phyloP scores from a whole-genome alignment of 2,329 filamentous ascomycete genomes.

The Aspergillus unguis region DNA sequence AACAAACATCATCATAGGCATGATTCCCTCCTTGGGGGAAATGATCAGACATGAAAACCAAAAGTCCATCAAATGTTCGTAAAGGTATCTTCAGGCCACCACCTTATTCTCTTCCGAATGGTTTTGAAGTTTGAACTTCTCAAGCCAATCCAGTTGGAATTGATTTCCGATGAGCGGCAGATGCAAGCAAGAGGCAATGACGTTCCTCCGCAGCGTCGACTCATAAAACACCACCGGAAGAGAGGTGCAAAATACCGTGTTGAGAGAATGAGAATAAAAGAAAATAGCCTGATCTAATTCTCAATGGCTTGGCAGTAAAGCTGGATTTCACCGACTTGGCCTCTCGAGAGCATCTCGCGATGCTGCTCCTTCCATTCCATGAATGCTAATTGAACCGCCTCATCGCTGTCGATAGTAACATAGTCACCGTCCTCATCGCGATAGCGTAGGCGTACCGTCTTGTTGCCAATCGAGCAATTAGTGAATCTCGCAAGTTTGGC shows the following conservation, averaged over 20 bases:
- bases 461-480: constrained; percentile 74
- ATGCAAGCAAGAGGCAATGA: constrained; percentile 26
- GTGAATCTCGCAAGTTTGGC: constrained; percentile 88
- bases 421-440: constrained; percentile 89
- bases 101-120: constrained; percentile 2
- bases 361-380: constrained; percentile 85
- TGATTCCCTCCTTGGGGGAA: constrained; percentile 6
- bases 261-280: background rate
- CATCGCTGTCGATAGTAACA: constrained; percentile 90
- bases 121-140: constrained; percentile 16
- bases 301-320: constrained; percentile 68
- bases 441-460: constrained; percentile 83
- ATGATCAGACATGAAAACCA: constrained; percentile 2
- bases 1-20: constrained; percentile 19
- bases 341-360: constrained; percentile 57
- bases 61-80: constrained; percentile 8
- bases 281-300: constrained; percentile 22
- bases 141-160: constrained; percentile 32
- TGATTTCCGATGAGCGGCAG: constrained; percentile 11
- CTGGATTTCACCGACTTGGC: constrained; percentile 83
- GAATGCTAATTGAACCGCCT: constrained; percentile 94
- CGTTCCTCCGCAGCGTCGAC: constrained; percentile 11
- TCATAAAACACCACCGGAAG: constrained; percentile 14
- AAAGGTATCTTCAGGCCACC: constrained; percentile 1
- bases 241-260: constrained; percentile 10